phyloP scores from a whole-genome alignment of 2,329 filamentous ascomycete species.

The Calonectria leucothoes region DNA sequence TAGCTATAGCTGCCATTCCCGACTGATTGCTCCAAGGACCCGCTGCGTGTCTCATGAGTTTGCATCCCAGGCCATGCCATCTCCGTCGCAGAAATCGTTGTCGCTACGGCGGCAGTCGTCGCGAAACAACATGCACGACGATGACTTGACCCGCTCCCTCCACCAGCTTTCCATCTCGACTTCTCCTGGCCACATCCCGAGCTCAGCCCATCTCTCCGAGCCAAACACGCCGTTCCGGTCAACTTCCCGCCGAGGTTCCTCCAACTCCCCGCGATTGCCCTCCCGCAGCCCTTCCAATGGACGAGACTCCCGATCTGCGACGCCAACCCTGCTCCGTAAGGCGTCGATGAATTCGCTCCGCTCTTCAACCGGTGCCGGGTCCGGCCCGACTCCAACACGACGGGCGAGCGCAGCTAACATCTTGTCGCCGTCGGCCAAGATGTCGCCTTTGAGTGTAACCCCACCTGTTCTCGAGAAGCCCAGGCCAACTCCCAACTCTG shows the following conservation, averaged over 20 bases:
- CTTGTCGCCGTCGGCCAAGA: conserved; percentile 57
- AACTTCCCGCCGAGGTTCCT: conserved; percentile 47
- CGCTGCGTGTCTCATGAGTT: conserved; percentile 28
- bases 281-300: conserved; percentile 57
- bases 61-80: conserved; percentile 41
- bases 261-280: conserved; percentile 44
- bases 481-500: conserved; percentile 59
- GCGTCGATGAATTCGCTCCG: conserved; percentile 68
- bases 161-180: conserved; percentile 57
- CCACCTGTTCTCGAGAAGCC: conserved; percentile 50
- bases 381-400: conserved; percentile 55
- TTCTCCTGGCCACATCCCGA: conserved; percentile 43
- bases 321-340: conserved; percentile 65
- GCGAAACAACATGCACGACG: conserved; percentile 43
- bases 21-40: background rate
- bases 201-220: conserved; percentile 50
- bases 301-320: conserved; percentile 58
- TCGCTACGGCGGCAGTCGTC: conserved; percentile 50
- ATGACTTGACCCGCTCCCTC: conserved; percentile 55
- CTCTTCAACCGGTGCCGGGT: conserved; percentile 56
- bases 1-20: background rate
- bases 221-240: conserved; percentile 53
- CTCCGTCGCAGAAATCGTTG: conserved; percentile 41
- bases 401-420: conserved; percentile 61
- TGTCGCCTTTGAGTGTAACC: conserved; percentile 40